Evolutionary conservation across 768 basidiomycete species (phyloP).

Genomic region (Baorangia bicolor): DNA sequence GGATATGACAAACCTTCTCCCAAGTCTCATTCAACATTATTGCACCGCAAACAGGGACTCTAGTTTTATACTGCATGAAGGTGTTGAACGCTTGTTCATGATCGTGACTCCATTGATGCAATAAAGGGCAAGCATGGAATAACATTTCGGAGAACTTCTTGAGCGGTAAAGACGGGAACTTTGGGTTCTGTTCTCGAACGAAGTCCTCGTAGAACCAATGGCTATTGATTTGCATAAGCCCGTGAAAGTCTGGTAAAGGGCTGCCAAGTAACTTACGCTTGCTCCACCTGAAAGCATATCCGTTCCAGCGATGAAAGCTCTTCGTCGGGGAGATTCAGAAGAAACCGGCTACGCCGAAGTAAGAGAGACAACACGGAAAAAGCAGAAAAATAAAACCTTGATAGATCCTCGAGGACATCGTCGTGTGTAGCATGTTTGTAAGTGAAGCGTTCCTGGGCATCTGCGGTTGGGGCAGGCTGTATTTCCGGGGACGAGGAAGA

Average conservation of each 20-base stretch:
- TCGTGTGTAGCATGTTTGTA: constrained; percentile 78
- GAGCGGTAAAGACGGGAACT: constrained; percentile 83
- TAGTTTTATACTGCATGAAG: constrained; percentile 95
- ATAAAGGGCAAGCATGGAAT: constrained; percentile 80
- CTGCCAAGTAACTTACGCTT: constrained; percentile 69
- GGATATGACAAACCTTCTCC: constrained; percentile 71
- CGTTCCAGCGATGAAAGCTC: constrained; percentile 90
- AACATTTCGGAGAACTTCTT: constrained; percentile 93
- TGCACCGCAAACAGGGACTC: constrained; percentile 96
- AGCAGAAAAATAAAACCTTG: constrained; percentile 55
- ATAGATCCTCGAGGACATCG: constrained; percentile 88
- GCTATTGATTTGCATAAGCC: constrained; percentile 41
- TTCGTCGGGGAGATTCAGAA: constrained; percentile 92
- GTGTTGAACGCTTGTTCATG: constrained; percentile 83
- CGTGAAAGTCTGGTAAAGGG: constrained; percentile 9
- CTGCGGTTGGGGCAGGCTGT: constrained; percentile 43
- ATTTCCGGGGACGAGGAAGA: constrained; percentile 81
- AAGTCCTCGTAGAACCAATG: constrained; percentile 99
- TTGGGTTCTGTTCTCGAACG: constrained; percentile 85
- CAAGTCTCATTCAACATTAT: constrained; percentile 90
- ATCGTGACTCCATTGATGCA: constrained; percentile 80
- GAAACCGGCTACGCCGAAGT: constrained; percentile 70
- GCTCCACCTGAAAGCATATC: constrained; percentile 98
- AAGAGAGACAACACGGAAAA: constrained; percentile 10
- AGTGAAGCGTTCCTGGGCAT: constrained; percentile 41